Evolutionary conservation across 2,329 filamentous ascomycete genomes (phyloP).

Genomic region (Bipolaris oryzae): DNA sequence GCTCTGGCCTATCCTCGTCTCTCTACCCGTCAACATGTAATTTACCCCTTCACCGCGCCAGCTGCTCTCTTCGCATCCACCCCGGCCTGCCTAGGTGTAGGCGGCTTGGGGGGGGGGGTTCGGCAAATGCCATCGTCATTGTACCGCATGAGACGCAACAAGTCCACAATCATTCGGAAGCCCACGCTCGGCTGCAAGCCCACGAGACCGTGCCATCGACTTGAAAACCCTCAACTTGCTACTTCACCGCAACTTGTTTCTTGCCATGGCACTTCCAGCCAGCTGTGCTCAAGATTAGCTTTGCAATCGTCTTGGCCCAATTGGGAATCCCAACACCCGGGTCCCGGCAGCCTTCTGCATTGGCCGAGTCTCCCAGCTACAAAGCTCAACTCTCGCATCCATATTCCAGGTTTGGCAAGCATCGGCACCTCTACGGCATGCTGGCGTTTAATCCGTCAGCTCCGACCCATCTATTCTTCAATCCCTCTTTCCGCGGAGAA

Average conservation of each 20-base stretch:
- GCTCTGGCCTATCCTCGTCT: not conserved
- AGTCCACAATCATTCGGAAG: not conserved
- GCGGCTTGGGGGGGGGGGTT: not conserved
- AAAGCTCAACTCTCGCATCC: not conserved
- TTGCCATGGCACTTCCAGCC: not conserved
- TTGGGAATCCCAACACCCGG: no score
- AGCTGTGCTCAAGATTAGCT: not conserved
- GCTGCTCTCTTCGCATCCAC: not conserved
- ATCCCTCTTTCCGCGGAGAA: constrained; percentile 4
- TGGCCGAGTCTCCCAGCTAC: not conserved
- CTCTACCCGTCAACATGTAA: no score
- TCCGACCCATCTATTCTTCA: constrained; percentile 7
- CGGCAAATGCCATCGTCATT: not conserved
- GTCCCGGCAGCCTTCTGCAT: not conserved
- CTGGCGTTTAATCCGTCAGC: not conserved
- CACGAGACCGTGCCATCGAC: not conserved
- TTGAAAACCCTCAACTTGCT: not conserved
- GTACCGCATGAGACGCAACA: not conserved
- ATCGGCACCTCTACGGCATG: not conserved
- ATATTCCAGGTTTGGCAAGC: not conserved
- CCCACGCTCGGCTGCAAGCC: not conserved
- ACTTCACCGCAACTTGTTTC: not conserved
- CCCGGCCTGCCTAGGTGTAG: not conserved
- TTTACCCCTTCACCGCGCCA: not conserved
- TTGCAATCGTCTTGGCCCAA: not conserved